These are phyloP conservation scores for Cucurbitaria berberidis DNA, from an alignment of 2,329 filamentous ascomycete genomes.

Conservation along the genomic window DNA sequence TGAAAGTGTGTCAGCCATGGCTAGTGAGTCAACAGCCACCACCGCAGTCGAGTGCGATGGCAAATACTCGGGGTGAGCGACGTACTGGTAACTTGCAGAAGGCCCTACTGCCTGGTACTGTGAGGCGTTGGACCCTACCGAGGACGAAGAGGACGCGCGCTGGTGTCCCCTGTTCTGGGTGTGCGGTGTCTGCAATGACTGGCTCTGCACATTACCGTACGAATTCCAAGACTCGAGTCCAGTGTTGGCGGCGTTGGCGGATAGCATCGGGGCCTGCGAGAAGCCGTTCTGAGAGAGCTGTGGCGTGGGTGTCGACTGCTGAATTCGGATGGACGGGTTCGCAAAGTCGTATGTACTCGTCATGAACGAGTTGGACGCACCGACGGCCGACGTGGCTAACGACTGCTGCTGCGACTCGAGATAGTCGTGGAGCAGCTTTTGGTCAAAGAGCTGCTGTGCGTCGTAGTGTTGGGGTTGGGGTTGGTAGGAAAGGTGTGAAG, in stretches of 20 bases:
- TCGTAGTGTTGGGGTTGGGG: conserved; percentile 32
- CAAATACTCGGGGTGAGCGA: conserved; percentile 54
- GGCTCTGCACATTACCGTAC: conserved; percentile 41
- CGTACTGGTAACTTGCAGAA: conserved; percentile 48
- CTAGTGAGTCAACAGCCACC: conserved; percentile 43
- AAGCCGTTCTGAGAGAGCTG: conserved; percentile 36
- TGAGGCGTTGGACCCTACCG: conserved; percentile 46
- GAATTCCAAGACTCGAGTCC: conserved; percentile 42
- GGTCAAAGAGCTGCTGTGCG: conserved; percentile 37
- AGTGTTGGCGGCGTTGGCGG: conserved; percentile 29
- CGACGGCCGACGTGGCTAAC: conserved; percentile 24
- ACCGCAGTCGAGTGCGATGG: conserved; percentile 48
- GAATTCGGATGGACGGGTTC: conserved; percentile 49
- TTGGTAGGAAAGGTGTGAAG: conserved; percentile 36
- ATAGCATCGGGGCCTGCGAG: conserved; percentile 41
- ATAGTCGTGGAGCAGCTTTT: conserved; percentile 47
- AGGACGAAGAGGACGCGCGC: conserved; percentile 49
- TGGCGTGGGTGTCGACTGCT: conserved; percentile 50
- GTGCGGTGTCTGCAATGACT: conserved; percentile 44
- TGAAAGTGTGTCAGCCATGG: conserved; percentile 45
- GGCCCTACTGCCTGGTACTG: conserved; percentile 42
- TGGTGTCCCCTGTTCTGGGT: conserved; percentile 43
- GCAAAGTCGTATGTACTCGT: conserved; percentile 41
- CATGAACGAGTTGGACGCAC: conserved; percentile 40
- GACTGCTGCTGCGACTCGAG: conserved; percentile 45